Evolutionary conservation across 2,329 filamentous ascomycete genomes (phyloP).

Genomic region (Lomentospora prolificans): DNA sequence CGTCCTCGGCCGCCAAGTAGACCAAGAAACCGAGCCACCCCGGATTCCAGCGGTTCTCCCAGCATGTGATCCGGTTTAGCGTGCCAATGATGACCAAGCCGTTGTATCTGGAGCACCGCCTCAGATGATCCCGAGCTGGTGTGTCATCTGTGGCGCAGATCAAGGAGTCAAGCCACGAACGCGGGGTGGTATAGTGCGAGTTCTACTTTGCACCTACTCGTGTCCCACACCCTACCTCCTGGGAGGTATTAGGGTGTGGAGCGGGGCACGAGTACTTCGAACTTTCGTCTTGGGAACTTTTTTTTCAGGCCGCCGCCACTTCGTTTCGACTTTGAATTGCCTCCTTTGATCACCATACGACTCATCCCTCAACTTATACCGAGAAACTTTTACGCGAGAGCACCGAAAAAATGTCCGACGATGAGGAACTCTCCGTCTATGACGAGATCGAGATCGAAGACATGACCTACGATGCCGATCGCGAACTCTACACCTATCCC

Average conservation of each 20-base stretch:
- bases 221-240: too few species aligned
- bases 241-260: too few species aligned
- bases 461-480: slow-evolving; percentile 77
- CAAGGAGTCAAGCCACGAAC: slow-evolving; percentile 1
- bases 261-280: too few species aligned
- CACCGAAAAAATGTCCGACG: slow-evolving; percentile 47
- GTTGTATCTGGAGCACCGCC: not conserved
- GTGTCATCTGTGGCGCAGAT: too few species aligned
- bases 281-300: too few species aligned
- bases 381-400: too few species aligned
- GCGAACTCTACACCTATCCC: slow-evolving; percentile 90
- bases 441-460: slow-evolving; percentile 99
- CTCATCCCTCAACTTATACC: too few species aligned
- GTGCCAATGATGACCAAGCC: not conserved
- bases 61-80: slow-evolving; percentile 1
- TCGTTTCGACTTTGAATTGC: too few species aligned
- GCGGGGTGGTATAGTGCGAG: slow-evolving; percentile 4
- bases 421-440: slow-evolving; percentile 65
- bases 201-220: not conserved
- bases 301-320: too few species aligned
- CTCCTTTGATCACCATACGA: too few species aligned
- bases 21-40: not conserved
- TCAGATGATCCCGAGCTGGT: too few species aligned
- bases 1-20: not conserved
- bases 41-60: not conserved